Evolutionary conservation across 148 eudicot species (phyloP), one percentile per base, ranked within the genome.

Genomic region (Camellia sinensis): DNA sequence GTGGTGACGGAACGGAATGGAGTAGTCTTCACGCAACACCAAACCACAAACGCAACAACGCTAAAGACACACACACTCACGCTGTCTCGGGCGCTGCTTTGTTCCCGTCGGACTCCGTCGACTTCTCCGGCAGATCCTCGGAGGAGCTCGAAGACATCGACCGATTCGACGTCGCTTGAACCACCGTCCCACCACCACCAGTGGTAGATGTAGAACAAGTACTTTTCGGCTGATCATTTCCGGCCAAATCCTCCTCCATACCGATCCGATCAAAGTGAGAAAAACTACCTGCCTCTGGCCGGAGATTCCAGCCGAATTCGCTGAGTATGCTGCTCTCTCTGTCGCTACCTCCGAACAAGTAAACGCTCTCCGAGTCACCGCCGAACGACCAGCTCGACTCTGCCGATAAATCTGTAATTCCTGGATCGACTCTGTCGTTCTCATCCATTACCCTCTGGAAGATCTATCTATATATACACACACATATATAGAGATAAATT

Each of bases 131-230:
- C 76, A 7, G 85, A 85, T 94, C 94, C 43, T 92, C 98, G 5
- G 94, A 88, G 9, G 96, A 91, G 85, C 92, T 89, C 3, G 98
- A 90, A 0, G 92, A 91, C 0, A 77, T 83, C 18, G 89, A 81
- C 15, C 75, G 89, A 43, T 78, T 83, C 67, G 83, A 70, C 0
- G 79, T 70, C 67, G 81, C 15, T 3, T 46, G 74, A 19, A 71
- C 74, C 57, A 53, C 41, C 8, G 75, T 19, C 54, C 2, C 40
- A 50, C 21, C 46, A 50, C 61, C 56, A 54, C 57, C 8, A 1
- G 41, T 2, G 11, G 69, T 9, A 71, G 53, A 52, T 5, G 44
- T n/a, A 57, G 60, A 73, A 61, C 52, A 13, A 29, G 37, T 29
- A 29, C 37, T 29, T 54, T 75, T 67, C 29, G 67, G 67, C 70